Evolutionary conservation across 768 basidiomycete species (phyloP).

Genomic region (Cyclocybe cylindracea): DNA sequence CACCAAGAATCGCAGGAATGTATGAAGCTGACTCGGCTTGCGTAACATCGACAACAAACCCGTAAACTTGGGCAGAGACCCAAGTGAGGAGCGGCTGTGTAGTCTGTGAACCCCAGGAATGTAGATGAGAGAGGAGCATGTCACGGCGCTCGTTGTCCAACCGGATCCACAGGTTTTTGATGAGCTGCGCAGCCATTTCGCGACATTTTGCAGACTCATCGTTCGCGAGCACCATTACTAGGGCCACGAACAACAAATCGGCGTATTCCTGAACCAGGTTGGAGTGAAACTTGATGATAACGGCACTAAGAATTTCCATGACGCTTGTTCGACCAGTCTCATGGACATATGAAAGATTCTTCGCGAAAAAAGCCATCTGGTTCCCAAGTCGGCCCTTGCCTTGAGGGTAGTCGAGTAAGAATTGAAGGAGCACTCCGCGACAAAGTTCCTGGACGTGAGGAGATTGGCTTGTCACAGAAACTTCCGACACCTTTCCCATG

Average conservation of each 20-base stretch:
- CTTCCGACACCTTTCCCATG: slow-evolving; percentile 90
- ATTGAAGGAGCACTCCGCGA: slow-evolving; percentile 86
- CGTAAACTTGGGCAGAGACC: slow-evolving; percentile 82
- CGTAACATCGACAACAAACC: slow-evolving; percentile 74
- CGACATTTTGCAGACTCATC: slow-evolving; percentile 90
- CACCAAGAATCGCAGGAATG: slow-evolving; percentile 51
- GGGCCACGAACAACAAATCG: slow-evolving; percentile 86
- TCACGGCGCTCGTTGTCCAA: slow-evolving; percentile 61
- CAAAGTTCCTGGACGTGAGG: slow-evolving; percentile 89
- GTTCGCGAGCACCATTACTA: slow-evolving; percentile 93
- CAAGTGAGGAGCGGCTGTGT: slow-evolving; percentile 62
- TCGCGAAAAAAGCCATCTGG: slow-evolving; percentile 89
- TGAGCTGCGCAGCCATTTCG: slow-evolving; percentile 82
- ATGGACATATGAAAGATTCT: slow-evolving; percentile 87
- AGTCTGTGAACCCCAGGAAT: slow-evolving; percentile 73
- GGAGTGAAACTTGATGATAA: slow-evolving; percentile 82
- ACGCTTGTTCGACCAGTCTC: slow-evolving; percentile 93
- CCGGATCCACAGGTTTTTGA: slow-evolving; percentile 74
- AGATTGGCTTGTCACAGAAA: slow-evolving; percentile 94
- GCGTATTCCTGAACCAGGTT: slow-evolving; percentile 75
- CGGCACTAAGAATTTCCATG: slow-evolving; percentile 85
- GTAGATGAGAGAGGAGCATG: slow-evolving; percentile 67
- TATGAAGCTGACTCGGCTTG: slow-evolving; percentile 47
- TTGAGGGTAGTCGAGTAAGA: slow-evolving; percentile 96
- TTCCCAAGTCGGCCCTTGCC: slow-evolving; percentile 87